These are phyloP conservation scores for Magnusiomyces starmeri DNA, from an alignment of 1,139 yeast genomes.

Conservation along the genomic window DNA sequence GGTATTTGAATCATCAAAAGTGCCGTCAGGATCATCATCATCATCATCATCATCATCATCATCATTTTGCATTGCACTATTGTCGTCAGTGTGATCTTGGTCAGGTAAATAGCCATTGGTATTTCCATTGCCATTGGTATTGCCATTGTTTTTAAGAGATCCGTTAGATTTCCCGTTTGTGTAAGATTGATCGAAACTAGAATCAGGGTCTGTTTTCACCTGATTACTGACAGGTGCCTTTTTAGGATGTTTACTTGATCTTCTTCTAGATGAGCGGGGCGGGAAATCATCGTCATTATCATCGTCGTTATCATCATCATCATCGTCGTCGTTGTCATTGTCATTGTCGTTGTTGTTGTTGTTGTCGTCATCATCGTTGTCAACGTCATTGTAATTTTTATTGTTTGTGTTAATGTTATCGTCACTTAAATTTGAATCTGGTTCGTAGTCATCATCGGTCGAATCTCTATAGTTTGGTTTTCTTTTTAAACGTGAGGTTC, in stretches of 20 bases:
- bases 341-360: conserved; percentile 13
- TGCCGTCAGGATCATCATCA: not conserved
- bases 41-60: not conserved
- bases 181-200: conserved; percentile 9
- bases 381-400: no score
- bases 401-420: conserved; percentile 21
- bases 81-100: not conserved
- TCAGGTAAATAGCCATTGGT: no score
- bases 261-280: not conserved
- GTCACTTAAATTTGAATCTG: conserved; percentile 11
- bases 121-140: not conserved
- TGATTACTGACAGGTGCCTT: conserved; percentile 10
- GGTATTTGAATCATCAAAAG: not conserved
- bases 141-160: no score
- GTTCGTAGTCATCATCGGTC: not conserved
- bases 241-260: conserved; percentile 11
- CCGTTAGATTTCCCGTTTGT: not conserved
- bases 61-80: not conserved
- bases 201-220: conserved; percentile 18
- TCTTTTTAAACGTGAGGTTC: not conserved
- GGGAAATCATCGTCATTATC: conserved; percentile 15
- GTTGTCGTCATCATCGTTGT: not conserved
- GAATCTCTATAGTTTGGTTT: not conserved
- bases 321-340: conserved; percentile 21
- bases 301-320: conserved; percentile 19